Evolutionary conservation across 2,329 filamentous ascomycete species (phyloP).

Genomic region (Colletotrichum plurivorum): DNA sequence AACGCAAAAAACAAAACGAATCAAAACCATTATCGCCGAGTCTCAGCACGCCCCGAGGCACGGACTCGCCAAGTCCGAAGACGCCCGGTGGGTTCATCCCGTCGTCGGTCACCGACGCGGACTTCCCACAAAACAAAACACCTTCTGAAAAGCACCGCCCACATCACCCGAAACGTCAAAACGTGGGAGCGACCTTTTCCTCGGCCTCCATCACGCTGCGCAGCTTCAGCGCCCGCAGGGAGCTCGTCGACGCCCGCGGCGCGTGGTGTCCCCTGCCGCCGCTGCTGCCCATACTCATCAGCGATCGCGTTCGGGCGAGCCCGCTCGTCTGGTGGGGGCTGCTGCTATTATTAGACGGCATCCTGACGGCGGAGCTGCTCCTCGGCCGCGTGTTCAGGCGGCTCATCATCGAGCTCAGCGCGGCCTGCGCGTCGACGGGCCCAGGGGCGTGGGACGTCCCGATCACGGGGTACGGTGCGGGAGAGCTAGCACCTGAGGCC

Average conservation of each 20-base stretch:
- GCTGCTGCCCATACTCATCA: conserved; percentile 22
- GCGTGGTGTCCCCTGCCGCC: conserved; percentile 4
- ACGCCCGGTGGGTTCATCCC: conserved; percentile 12
- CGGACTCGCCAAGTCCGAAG: background rate
- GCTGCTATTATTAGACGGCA: conserved; percentile 19
- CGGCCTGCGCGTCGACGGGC: conserved; percentile 42
- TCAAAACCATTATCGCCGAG: too few species aligned
- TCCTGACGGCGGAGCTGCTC: conserved; percentile 40
- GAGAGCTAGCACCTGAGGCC: conserved; percentile 1
- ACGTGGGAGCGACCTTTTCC: conserved; percentile 32
- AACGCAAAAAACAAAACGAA: background rate
- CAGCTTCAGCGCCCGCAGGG: conserved; percentile 43
- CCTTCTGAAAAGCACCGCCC: too few species aligned
- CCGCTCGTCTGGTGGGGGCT: conserved; percentile 29
- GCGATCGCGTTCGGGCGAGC: conserved; percentile 8
- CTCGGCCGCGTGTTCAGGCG: conserved; percentile 51
- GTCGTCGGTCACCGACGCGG: conserved; percentile 28
- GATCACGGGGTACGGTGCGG: conserved; percentile 41
- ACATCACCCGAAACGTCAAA: conserved; percentile 20
- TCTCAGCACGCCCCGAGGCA: too few species aligned
- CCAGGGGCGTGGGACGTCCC: conserved; percentile 44
- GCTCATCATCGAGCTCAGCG: conserved; percentile 50
- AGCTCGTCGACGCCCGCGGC: conserved; percentile 37
- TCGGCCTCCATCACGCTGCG: conserved; percentile 39
- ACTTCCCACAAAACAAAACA: background rate